Evolutionary conservation across 106 monocot species (phyloP).

Genomic region (Iris macrosiphon): DNA sequence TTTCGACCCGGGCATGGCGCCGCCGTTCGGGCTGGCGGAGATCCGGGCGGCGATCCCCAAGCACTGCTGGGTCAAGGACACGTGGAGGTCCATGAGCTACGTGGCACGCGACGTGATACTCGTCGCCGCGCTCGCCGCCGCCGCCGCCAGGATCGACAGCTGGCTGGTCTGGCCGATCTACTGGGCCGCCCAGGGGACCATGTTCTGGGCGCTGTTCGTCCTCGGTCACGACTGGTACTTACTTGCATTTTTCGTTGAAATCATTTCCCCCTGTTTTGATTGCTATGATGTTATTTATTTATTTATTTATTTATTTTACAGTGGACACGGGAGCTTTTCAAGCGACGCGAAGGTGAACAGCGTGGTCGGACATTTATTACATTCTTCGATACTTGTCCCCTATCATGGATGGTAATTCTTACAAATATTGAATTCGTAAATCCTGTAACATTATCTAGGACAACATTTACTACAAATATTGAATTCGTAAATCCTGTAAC

Average conservation of each 20-base stretch:
- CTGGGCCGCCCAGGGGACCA: constrained; percentile 84
- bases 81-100: constrained; percentile 69
- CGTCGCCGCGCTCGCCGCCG: constrained; percentile 49
- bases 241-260: not conserved
- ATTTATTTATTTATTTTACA: constrained; percentile 11
- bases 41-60: constrained; percentile 66
- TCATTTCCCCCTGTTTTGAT: not conserved
- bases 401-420: constrained; percentile 84
- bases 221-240: constrained; percentile 86
- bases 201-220: constrained; percentile 96
- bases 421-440: too few species aligned
- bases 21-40: constrained; percentile 62
- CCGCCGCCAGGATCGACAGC: constrained; percentile 52
- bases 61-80: constrained; percentile 75
- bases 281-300: not conserved
- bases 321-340: constrained; percentile 96
- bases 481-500: too few species aligned
- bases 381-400: constrained; percentile 88
- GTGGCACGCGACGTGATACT: constrained; percentile 57
- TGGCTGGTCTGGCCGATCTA: constrained; percentile 83
- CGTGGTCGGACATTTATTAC: constrained; percentile 77
- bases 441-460: too few species aligned
- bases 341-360: constrained; percentile 64
- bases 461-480: too few species aligned
- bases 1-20: constrained; percentile 54